These are phyloP conservation scores for Magnolia officinalis DNA, from an alignment of 164 flowering plant genomes.

Conservation along the genomic window DNA sequence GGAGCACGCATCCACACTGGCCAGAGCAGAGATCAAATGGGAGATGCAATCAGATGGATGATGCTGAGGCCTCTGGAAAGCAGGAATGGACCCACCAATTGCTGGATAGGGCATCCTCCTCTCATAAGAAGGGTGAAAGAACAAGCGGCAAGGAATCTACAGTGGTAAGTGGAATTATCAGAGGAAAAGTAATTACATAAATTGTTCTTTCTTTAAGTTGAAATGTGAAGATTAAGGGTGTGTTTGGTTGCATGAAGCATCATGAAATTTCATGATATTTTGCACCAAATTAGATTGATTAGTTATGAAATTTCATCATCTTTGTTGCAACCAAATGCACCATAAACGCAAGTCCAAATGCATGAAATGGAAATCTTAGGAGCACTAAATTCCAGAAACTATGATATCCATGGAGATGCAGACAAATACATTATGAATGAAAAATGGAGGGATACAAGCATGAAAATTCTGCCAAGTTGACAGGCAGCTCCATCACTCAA, in stretches of 20 bases:
- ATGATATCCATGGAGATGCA: too few relatives aligned
- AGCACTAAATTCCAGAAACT: too few relatives aligned
- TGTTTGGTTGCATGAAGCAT: not conserved
- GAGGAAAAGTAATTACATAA: not conserved
- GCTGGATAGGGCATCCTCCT: constrained; percentile 39
- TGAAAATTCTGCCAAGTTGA: too few relatives aligned
- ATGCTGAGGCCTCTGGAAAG: constrained; percentile 36
- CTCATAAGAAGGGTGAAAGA: constrained; percentile 42
- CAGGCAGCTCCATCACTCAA: too few relatives aligned
- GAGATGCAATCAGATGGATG: constrained; percentile 33
- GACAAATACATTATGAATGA: too few relatives aligned
- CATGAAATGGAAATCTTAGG: too few relatives aligned
- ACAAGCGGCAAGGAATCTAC: constrained; percentile 29
- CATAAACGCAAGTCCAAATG: too few relatives aligned
- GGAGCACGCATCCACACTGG: constrained; percentile 36
- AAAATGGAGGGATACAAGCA: too few relatives aligned
- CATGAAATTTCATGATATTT: too few relatives aligned
- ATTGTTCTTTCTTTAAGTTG: not conserved
- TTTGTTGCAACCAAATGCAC: too few relatives aligned
- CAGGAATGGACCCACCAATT: constrained; percentile 45
- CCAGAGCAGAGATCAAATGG: constrained; percentile 27
- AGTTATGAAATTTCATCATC: too few relatives aligned
- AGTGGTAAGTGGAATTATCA: constrained; percentile 25
- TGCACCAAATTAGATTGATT: too few relatives aligned
- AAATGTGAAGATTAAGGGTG: not conserved